phyloP scores from a whole-genome alignment of 2,329 filamentous ascomycete species.

The Colletotrichum tanaceti region DNA sequence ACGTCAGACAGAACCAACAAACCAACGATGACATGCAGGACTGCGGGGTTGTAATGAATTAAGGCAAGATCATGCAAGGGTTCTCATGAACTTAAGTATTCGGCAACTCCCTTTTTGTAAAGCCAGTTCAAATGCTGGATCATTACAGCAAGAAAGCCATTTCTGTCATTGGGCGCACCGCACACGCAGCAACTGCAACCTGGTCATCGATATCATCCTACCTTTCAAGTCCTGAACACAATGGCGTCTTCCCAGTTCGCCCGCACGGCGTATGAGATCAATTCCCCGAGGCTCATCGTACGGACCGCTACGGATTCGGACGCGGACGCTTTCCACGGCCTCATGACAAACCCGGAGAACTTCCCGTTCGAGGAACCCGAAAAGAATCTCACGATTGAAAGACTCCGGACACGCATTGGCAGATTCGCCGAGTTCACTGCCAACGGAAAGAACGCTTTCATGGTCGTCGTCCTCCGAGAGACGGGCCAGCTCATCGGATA shows the following conservation, averaged over 20 bases:
- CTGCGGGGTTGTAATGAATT: neutral
- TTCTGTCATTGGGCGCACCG: neutral
- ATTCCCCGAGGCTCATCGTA: neutral
- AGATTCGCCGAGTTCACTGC: neutral
- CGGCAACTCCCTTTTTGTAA: neutral
- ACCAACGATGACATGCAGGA: neutral
- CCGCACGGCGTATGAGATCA: neutral
- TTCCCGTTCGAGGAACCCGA: neutral
- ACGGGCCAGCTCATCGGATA: slow-evolving; percentile 2
- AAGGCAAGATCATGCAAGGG: neutral
- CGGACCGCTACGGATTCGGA: neutral
- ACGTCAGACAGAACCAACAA: neutral
- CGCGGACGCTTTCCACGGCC: neutral
- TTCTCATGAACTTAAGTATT: neutral
- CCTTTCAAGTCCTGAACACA: too few relatives aligned
- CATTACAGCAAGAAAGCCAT: neutral
- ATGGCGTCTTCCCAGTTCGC: neutral
- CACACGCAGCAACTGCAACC: neutral
- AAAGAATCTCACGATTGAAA: neutral
- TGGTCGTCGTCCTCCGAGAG: neutral
- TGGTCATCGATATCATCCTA: neutral
- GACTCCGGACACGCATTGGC: neutral
- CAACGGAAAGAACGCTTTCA: neutral
- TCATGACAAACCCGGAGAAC: neutral
- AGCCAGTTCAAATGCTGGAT: too few relatives aligned